phyloP scores from a whole-genome alignment of 2,329 filamentous ascomycete genomes.

The Ophiosphaerella herpotricha region DNA sequence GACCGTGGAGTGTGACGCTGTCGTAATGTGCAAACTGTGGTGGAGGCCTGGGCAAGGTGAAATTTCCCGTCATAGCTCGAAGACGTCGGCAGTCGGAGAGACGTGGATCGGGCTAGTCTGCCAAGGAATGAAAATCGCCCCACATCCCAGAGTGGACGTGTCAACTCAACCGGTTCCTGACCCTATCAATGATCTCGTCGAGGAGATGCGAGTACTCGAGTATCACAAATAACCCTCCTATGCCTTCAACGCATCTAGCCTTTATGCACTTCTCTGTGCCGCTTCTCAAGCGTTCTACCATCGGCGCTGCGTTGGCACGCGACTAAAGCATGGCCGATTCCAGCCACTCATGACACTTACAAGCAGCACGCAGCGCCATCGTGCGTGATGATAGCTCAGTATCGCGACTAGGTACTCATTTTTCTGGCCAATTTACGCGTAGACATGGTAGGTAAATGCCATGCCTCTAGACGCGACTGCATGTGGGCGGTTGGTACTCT shows the following conservation, averaged over 20 bases:
- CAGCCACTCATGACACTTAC: slow-evolving; percentile 34
- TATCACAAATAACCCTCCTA: not conserved
- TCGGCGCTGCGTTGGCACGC: slow-evolving; percentile 36
- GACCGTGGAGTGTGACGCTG: slow-evolving; percentile 37
- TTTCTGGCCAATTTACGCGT: not conserved
- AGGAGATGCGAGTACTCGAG: not conserved
- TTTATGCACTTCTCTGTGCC: slow-evolving; percentile 12
- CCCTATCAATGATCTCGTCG: not conserved
- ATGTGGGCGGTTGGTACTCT: not conserved
- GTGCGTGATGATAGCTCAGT: slow-evolving; percentile 28
- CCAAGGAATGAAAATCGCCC: slow-evolving; percentile 1
- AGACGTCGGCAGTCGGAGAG: too few species aligned
- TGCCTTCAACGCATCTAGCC: not conserved
- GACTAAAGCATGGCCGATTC: slow-evolving; percentile 23
- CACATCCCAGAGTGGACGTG: slow-evolving; percentile 3
- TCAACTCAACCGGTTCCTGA: slow-evolving; percentile 7
- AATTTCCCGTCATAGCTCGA: slow-evolving; percentile 30
- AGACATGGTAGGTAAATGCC: too few species aligned
- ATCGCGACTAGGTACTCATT: slow-evolving; percentile 17
- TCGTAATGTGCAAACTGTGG: slow-evolving; percentile 31
- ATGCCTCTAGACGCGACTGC: too few species aligned
- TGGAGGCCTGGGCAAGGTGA: slow-evolving; percentile 27
- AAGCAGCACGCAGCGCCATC: slow-evolving; percentile 44
- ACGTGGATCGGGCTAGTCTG: not conserved
- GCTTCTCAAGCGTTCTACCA: slow-evolving; percentile 23